Conservation (phyloP, 345 rosid genomes). For the Durio zibethinus region DNA sequence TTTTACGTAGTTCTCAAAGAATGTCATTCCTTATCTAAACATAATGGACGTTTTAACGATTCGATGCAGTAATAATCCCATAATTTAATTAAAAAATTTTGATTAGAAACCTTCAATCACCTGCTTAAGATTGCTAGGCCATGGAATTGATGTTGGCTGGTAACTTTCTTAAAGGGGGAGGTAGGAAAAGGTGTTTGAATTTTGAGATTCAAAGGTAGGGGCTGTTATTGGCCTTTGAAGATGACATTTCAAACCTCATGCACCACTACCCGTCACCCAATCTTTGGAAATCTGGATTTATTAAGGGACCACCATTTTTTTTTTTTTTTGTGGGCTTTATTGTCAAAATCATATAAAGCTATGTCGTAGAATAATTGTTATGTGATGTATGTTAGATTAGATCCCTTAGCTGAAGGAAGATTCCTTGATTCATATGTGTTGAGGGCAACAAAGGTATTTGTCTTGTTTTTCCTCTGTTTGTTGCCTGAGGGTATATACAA, state of each 20-base stretch:
- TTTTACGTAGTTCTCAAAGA: background rate
- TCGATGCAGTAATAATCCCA: background rate
- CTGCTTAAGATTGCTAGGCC: background rate
- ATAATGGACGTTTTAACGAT: background rate
- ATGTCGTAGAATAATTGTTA: background rate
- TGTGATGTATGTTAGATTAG: background rate
- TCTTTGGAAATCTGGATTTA: background rate
- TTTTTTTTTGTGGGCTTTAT: background rate
- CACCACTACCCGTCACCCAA: background rate
- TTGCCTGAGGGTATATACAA: background rate
- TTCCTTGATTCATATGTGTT: background rate
- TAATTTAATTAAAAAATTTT: background rate
- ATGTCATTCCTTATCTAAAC: background rate
- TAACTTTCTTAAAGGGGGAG: background rate
- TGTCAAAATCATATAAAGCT: background rate
- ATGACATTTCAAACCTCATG: conserved; percentile 15
- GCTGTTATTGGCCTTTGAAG: background rate
- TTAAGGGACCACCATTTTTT: background rate
- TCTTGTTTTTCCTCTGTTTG: background rate
- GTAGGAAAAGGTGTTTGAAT: background rate
- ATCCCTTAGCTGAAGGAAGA: conserved; percentile 3
- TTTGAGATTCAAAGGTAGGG: background rate
- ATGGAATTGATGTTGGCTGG: background rate
- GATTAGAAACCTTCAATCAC: background rate
- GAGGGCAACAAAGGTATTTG: background rate